A percentile compares a stretch with the other conserved stretches of the same genome.
These are phyloP conservation scores for Camelina sativa DNA, from an alignment of 345 rosid species.

Conservation along the genomic window DNA sequence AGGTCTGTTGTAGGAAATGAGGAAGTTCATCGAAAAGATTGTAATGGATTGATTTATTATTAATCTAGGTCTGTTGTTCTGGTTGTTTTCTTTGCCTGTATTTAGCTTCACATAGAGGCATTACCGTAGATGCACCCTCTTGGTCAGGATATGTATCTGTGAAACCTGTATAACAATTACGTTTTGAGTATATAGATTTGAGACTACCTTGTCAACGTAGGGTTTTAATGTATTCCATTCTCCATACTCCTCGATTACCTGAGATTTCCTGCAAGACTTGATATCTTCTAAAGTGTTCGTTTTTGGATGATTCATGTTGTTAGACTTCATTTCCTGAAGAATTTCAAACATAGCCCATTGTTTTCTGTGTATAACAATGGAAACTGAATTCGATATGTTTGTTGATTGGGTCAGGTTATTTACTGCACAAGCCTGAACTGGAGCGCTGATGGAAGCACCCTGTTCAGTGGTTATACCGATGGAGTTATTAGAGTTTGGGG, in stretches of 20 bases:
- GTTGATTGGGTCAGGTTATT: slow-evolving; percentile 58
- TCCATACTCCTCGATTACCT: not conserved
- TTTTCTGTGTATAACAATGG: not conserved
- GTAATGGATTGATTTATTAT: not conserved
- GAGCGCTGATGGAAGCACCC: slow-evolving; percentile 91
- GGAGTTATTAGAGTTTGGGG: slow-evolving; percentile 99
- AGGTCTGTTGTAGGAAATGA: not conserved
- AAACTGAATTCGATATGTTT: slow-evolving; percentile 14
- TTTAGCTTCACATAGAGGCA: not conserved
- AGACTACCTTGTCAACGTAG: not conserved
- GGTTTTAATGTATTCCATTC: not conserved
- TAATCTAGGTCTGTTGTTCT: no score
- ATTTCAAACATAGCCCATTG: not conserved
- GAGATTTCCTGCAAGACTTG: not conserved
- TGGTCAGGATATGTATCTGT: not conserved
- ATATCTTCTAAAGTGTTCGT: no score
- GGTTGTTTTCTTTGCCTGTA: not conserved
- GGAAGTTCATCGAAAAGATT: not conserved
- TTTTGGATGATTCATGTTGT: not conserved
- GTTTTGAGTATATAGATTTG: not conserved
- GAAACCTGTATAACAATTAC: not conserved
- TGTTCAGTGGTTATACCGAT: slow-evolving; percentile 95
- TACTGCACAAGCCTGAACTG: slow-evolving; percentile 94
- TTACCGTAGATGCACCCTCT: not conserved
- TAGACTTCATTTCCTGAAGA: not conserved